Evolutionary conservation across 352 stramenopile species (phyloP).

Genomic region (Globisporangium radiosum): DNA sequence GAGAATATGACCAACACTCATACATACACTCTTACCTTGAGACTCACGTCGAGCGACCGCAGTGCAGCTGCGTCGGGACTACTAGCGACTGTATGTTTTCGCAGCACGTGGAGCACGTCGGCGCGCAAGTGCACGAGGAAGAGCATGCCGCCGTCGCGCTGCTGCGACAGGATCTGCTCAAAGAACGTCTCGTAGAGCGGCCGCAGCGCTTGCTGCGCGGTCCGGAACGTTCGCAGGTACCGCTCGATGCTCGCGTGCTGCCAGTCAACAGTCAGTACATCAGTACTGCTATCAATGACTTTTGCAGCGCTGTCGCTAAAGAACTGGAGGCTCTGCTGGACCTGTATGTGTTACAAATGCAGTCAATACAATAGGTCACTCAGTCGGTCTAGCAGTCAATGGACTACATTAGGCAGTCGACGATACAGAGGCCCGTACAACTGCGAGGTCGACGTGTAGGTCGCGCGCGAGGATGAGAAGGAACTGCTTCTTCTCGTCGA

Average conservation of each 20-base stretch:
- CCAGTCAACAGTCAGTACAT: constrained; percentile 33
- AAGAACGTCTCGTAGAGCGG: constrained; percentile 81
- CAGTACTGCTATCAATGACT: constrained; percentile 10
- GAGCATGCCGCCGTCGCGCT: constrained; percentile 73
- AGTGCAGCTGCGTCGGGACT: constrained; percentile 42
- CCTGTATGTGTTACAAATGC: constrained; percentile 9
- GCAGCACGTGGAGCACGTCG: constrained; percentile 56
- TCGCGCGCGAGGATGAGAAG: constrained; percentile 70
- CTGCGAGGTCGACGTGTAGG: constrained; percentile 50
- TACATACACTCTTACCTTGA: constrained; percentile 37
- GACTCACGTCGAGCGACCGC: constrained; percentile 59
- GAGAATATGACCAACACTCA: not conserved
- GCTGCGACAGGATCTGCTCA: constrained; percentile 76
- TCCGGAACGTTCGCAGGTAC: constrained; percentile 67
- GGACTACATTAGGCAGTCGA: not conserved
- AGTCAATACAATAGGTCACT: not conserved
- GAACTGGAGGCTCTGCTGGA: constrained; percentile 44
- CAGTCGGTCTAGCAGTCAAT: too few species aligned
- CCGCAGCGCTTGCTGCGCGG: constrained; percentile 43
- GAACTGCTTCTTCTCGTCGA: constrained; percentile 80
- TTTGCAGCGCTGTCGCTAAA: constrained; percentile 50
- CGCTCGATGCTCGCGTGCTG: constrained; percentile 65
- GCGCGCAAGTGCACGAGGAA: constrained; percentile 77
- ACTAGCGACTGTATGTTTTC: constrained; percentile 31
- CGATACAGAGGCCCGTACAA: constrained; percentile 17